A percentile compares a stretch with the other conserved stretches of the same genome.
Conservation (phyloP, 2,329 filamentous ascomycete species). For the Tolypocladium guangdongense region DNA sequence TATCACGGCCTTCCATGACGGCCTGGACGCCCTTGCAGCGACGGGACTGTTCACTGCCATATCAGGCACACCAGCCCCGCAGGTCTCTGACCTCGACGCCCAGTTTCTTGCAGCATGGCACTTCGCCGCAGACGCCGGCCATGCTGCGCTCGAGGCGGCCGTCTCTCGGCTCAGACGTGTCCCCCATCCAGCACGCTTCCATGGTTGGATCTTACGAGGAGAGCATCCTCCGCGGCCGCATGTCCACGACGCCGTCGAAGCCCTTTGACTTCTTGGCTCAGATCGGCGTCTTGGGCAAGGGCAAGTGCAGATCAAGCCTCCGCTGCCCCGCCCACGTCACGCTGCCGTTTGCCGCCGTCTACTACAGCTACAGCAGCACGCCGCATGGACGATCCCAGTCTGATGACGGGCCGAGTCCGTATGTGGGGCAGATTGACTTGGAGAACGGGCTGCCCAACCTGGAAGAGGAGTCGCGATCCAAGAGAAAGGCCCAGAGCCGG, state of each 20-base stretch:
- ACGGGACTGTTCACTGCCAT: slow-evolving; percentile 51
- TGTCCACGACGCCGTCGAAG: slow-evolving; percentile 92
- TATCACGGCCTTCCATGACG: slow-evolving; percentile 17
- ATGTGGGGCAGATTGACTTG: slow-evolving; percentile 86
- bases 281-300: slow-evolving; percentile 84
- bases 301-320: slow-evolving; percentile 76
- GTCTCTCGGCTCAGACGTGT: slow-evolving; percentile 63
- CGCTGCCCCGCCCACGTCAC: slow-evolving; percentile 85
- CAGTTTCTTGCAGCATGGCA: slow-evolving; percentile 21
- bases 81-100: slow-evolving; percentile 59
- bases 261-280: slow-evolving; percentile 89
- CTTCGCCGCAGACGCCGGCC: slow-evolving; percentile 39
- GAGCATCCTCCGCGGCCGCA: slow-evolving; percentile 84
- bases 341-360: slow-evolving; percentile 85
- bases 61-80: slow-evolving; percentile 69
- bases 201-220: slow-evolving; percentile 99
- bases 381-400: slow-evolving; percentile 50
- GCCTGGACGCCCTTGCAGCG: slow-evolving; percentile 27
- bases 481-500: slow-evolving; percentile 36
- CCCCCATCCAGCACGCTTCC: slow-evolving; percentile 75
- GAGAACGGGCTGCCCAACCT: slow-evolving; percentile 61
- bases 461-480: slow-evolving; percentile 35
- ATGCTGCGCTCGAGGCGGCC: slow-evolving; percentile 48
- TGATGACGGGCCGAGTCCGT: slow-evolving; percentile 86
- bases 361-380: slow-evolving; percentile 79